Evolutionary conservation across 2,329 filamentous ascomycete species (phyloP).

Genomic region (Colletotrichum lentis): DNA sequence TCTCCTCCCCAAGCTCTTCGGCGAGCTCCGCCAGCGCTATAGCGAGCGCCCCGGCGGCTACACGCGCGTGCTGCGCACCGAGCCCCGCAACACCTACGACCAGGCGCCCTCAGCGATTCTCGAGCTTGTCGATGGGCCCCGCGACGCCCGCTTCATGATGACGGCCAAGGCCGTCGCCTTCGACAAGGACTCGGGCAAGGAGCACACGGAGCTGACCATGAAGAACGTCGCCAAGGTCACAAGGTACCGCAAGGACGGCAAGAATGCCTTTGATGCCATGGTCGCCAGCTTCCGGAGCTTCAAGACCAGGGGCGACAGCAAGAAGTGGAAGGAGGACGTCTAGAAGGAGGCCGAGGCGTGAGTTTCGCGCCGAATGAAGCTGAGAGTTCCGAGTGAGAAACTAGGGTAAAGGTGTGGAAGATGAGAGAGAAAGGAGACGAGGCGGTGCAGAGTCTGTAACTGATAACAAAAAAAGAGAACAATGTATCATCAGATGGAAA

Average conservation of each 20-base stretch:
- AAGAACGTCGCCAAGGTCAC: conserved; percentile 87
- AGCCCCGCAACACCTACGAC: conserved; percentile 83
- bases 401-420: neutral
- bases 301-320: conserved; percentile 40
- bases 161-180: conserved; percentile 85
- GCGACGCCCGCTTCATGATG: conserved; percentile 93
- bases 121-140: conserved; percentile 92
- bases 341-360: conserved; percentile 28
- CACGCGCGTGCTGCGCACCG: conserved; percentile 91
- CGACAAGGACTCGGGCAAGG: conserved; percentile 62
- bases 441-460: conserved; percentile 14
- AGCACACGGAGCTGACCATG: conserved; percentile 74
- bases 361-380: neutral
- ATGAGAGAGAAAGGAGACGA: conserved; percentile 3
- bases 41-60: conserved; percentile 84
- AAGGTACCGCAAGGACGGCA: conserved; percentile 72
- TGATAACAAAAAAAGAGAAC: conserved; percentile 5
- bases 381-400: neutral
- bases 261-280: conserved; percentile 72
- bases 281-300: conserved; percentile 55
- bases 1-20: conserved; percentile 87
- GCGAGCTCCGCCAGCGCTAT: conserved; percentile 82
- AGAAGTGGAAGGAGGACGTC: conserved; percentile 45
- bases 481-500: conserved; percentile 27
- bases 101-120: conserved; percentile 91